Evolutionary conservation across 2,329 filamentous ascomycete species (phyloP).

Genomic region (Trichothecium roseum): DNA sequence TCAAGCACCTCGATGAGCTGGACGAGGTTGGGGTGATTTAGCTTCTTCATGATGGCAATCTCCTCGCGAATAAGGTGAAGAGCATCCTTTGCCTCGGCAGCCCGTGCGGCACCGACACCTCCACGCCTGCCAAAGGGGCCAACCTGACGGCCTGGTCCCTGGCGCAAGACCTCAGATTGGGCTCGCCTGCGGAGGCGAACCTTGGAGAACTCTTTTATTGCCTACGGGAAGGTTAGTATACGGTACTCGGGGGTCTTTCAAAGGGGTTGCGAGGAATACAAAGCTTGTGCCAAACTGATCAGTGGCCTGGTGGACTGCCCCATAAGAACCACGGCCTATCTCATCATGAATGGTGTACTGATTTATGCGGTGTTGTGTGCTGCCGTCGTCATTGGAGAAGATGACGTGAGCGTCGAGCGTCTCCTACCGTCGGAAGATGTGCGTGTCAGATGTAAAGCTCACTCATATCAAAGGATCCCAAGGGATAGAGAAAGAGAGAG

Average conservation of each 20-base stretch:
- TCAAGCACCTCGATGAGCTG: conserved; percentile 88
- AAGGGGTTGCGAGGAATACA: conserved; percentile 44
- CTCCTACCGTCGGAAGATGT: no score
- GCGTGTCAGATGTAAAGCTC: no score
- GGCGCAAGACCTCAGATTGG: conserved; percentile 73
- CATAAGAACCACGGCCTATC: conserved; percentile 94
- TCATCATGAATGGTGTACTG: conserved; percentile 92
- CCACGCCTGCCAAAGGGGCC: conserved; percentile 19
- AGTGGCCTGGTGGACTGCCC: conserved; percentile 78
- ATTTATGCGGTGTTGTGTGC: conserved; percentile 77
- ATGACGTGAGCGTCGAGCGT: conserved; percentile 83
- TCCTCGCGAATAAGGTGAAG: conserved; percentile 88
- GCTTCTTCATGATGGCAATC: conserved; percentile 98
- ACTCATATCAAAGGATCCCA: no score
- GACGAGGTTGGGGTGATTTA: conserved; percentile 91
- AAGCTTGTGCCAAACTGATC: conserved; percentile 92
- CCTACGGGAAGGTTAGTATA: conserved; percentile 42
- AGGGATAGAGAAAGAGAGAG: not conserved
- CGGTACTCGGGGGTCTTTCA: conserved; percentile 8
- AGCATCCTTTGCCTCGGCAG: conserved; percentile 56
- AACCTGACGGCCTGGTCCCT: conserved; percentile 28
- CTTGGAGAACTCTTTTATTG: conserved; percentile 97
- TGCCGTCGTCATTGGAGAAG: conserved; percentile 78
- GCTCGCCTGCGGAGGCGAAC: conserved; percentile 78
- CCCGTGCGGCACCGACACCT: conserved; percentile 15